Evolutionary conservation across 2,329 filamentous ascomycete genomes (phyloP), one percentile per base, ranked within the genome.

Genomic region (Trichoderma koningii): DNA sequence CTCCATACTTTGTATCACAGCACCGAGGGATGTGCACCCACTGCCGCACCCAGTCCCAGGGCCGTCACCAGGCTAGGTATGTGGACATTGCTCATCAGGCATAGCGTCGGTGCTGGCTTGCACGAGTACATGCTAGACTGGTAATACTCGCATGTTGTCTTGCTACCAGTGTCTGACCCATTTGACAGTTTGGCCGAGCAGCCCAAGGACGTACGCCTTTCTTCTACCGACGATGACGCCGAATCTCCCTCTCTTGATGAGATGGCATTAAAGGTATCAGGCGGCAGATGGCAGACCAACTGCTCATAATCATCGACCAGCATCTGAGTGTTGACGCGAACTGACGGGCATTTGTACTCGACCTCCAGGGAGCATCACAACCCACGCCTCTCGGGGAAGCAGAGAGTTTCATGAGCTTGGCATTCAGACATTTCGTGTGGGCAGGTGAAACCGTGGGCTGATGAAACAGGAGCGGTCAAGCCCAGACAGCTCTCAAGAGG

Each of bases 401-500:
- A 17, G 30, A 42, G n/a, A 14, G 23, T 42, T 44, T 26, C 38
- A 47, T 52, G 38, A 23, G 38, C 9, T 55, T 55, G 15, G 10
- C 23, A 6, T 42, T 48, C 21, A 63, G 52, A 38, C 34, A 55
- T 21, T n/a, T 19, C 28, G 9, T 15, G 28, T 45, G 44, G n/a
- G 30, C 28, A 50, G n/a, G 44, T 48, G 44, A 50, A 60, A 50
- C 56, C 42, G 41, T 41, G 44, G 15, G 50, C 15, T 45, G 34
- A 55, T 47, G 10, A 21, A 55, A 34, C 17, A 53, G 57, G 53
- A 44, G 57, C 57, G 57, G 57, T 62, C 57, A 62, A 44, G 34
- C 57, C 23, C 30, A 52, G 48, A 53, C 48, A 15, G 21, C 34
- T 53, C 38, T 62, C n/a, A 23, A 12, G 23, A 26, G 5, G 28